Base-by-base conservation (phyloP, 495 filamentous ascomycete genomes). In the Arthonia radiata region DNA sequence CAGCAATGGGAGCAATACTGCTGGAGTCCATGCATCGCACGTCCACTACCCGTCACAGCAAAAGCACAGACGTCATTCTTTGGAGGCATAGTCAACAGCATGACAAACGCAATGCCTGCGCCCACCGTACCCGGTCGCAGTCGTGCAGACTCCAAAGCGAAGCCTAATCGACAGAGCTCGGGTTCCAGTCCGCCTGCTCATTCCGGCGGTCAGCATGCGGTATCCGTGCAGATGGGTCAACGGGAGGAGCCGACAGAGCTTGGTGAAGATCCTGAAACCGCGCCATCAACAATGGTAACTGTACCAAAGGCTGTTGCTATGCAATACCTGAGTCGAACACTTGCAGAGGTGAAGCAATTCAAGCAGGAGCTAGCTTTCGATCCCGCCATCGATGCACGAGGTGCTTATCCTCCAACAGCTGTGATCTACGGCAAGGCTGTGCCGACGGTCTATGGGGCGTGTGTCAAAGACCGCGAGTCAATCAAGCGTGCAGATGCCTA, bases 371-470 rank as follows among this genome's bases (percentile, higher is more conserved):
- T 86, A 2, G 46, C 54, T 3, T 69, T 70, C 48, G 47, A 55
- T 3, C 53, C 66, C 0, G 22, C 37, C 2, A 71, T 72, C 36
- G 63, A 67, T n/a, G 37, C 41, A 1, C 34, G 46, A 4, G 83
- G 90, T 42, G 34, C 36, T 3, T 93, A 94, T 37, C 83, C 83
- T 5, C 80, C 83, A 0, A 48, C 74, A 7, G 64, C 78, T 0
- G 59, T 93, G n/a, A 57, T 94, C 5, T 94, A 89, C 56, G 74
- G 71, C 18, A 92, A 89, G 43, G 66, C 66, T 13, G 67, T 72
- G 2, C 82, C 83, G 0, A 94, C 83, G 0, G 74, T 90, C 1
- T 74, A 63, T 44, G 79, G 67, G 0, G 79, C 75, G 1, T 61
- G 64, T 8, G 78, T 94, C 6, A 38, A 57, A 4, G 64, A 64